These are phyloP conservation scores for Paraglomus occultum DNA, from an alignment of 192 early-diverging fungal genomes.

Conservation along the genomic window DNA sequence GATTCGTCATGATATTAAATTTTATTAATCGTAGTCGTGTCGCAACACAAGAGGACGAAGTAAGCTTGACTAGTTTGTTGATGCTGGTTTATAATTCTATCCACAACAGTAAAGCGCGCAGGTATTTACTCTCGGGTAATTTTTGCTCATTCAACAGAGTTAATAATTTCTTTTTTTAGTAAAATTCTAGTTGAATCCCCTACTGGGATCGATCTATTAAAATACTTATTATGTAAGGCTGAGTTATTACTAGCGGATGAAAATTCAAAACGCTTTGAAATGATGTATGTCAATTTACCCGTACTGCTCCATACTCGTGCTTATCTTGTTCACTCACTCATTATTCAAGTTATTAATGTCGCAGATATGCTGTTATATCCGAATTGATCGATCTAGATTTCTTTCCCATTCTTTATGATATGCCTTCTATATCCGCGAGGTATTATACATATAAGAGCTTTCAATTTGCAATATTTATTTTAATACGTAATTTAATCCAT, in stretches of 20 bases:
- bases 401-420: slow-evolving; percentile 3
- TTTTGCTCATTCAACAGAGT: no score
- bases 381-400: slow-evolving; percentile 21
- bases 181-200: slow-evolving; percentile 10
- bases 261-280: slow-evolving; percentile 20
- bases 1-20: neutral
- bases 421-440: neutral
- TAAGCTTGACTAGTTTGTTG: neutral
- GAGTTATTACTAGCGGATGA: slow-evolving; percentile 9
- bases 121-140: neutral
- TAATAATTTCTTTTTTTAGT: neutral
- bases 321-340: neutral
- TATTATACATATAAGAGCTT: neutral
- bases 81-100: neutral
- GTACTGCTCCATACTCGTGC: neutral
- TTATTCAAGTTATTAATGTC: neutral
- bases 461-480: neutral
- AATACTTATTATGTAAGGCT: slow-evolving; percentile 9
- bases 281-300: slow-evolving; percentile 8
- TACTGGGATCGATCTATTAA: slow-evolving; percentile 1
- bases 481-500: neutral
- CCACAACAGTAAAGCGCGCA: neutral
- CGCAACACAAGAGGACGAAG: neutral
- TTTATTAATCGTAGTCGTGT: neutral
- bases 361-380: slow-evolving; percentile 18